Evolutionary conservation across 2,329 filamentous ascomycete species (phyloP).

Genomic region (Colletotrichum sidae): DNA sequence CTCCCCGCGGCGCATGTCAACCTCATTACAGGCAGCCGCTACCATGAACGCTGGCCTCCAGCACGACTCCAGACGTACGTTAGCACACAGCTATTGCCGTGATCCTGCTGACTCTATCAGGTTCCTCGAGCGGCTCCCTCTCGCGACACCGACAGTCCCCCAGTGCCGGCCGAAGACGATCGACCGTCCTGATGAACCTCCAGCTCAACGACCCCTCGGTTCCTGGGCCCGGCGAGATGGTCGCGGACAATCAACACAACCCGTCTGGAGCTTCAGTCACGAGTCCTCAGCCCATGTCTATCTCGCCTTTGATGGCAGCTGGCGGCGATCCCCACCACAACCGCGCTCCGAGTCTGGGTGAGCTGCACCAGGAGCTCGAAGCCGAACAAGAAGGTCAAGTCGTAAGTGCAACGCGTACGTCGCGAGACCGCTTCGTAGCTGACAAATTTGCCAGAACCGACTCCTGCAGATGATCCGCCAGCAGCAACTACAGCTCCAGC

Average conservation of each 20-base stretch:
- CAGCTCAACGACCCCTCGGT: conserved; percentile 77
- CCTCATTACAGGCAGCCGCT: conserved; percentile 80
- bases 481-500: conserved; percentile 77
- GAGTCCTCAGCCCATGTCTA: conserved; percentile 60
- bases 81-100: neutral
- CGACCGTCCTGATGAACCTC: conserved; percentile 78
- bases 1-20: conserved; percentile 73
- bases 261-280: conserved; percentile 45
- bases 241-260: conserved; percentile 56
- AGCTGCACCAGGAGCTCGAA: conserved; percentile 83
- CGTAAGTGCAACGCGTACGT: conserved; percentile 54
- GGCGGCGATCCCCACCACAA: conserved; percentile 69
- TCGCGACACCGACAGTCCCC: conserved; percentile 58
- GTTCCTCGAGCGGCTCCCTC: conserved; percentile 65
- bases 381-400: conserved; percentile 84
- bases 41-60: conserved; percentile 83
- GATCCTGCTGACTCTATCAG: conserved; percentile 46
- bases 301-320: conserved; percentile 57
- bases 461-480: conserved; percentile 81
- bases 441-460: conserved; percentile 67
- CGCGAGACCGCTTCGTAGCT: conserved; percentile 22
- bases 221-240: conserved; percentile 77
- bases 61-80: conserved; percentile 69
- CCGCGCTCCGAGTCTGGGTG: conserved; percentile 77
- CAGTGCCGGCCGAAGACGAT: conserved; percentile 69